Evolutionary conservation across 345 rosid genomes (phyloP), one percentile per base, ranked within the genome.

Genomic region (Balakata baccata): DNA sequence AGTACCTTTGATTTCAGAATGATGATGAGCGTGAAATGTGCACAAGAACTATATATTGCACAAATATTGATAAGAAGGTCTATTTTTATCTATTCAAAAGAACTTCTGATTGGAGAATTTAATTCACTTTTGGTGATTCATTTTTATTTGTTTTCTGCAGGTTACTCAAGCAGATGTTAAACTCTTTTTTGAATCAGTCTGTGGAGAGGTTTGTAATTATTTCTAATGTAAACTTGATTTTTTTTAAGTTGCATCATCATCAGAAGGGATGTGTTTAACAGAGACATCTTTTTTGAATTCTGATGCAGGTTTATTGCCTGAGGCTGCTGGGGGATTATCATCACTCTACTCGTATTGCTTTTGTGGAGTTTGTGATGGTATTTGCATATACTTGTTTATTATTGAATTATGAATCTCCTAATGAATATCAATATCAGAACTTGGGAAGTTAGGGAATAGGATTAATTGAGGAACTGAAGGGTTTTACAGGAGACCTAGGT

Each of bases 11-110:
- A 46, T 60, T 70, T 75, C 87, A 91, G 98, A 76, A 51, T 82
- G 97, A 91, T 74, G 94, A 93, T 85, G 98, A 93, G 52, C 97
- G 97, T 37, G 97, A 93, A 85, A 93, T 89, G 97, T 93, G 98
- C 74, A 75, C 96, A 12, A 87, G 97, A 79, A 93, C 98, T 66
- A 87, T 93, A 75, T 93, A 93, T 73, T 93, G 98, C 78, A 88
- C 98, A 73, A 93, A 93, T 81, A 91, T 93, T 11, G 98, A 93
- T 74, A 93, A 88, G 87, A 93, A 89, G 92, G 98, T 93, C 25
- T 23, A 6, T 20, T 23, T 22, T 45, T 11, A 18, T 54, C 45
- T 54, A 12, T 17, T 8, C 12, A 67, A 51, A 70, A 60, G 25
- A 12, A 64, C 8, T 41, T 59, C 67, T 12, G 25, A 29, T 50